These are phyloP conservation scores for Kondoa malvinella DNA, from an alignment of 768 basidiomycete genomes.

Conservation along the genomic window DNA sequence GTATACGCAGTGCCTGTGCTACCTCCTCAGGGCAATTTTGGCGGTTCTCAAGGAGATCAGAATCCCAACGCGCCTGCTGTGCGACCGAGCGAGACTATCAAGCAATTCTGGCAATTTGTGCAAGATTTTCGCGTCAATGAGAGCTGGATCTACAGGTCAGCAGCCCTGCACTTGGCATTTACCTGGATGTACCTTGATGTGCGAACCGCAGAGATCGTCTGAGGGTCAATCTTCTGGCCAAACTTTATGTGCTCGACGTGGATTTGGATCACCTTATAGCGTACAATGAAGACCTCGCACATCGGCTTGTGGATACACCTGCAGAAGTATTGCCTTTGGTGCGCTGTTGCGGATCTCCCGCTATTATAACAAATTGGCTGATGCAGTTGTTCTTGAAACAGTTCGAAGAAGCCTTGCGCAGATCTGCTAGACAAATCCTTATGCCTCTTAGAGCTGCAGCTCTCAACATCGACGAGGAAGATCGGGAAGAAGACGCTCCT, in stretches of 20 bases:
- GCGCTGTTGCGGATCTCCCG: constrained; percentile 23
- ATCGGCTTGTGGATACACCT: constrained; percentile 73
- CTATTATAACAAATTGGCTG: neutral
- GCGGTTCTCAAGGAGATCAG: constrained; percentile 2
- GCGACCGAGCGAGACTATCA: constrained; percentile 17
- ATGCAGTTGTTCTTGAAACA: constrained; percentile 30
- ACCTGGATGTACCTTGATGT: neutral
- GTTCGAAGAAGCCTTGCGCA: constrained; percentile 84
- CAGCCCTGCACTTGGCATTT: neutral
- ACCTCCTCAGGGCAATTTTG: neutral
- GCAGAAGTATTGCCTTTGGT: constrained; percentile 78
- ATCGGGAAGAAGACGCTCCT: neutral
- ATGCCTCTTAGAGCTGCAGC: constrained; percentile 12
- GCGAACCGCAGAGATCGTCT: constrained; percentile 78
- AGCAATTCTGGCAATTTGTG: constrained; percentile 47
- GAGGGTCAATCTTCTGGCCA: constrained; percentile 70
- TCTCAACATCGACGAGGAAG: constrained; percentile 9
- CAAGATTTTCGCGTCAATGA: constrained; percentile 72
- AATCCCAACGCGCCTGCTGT: neutral
- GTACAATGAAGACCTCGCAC: constrained; percentile 86
- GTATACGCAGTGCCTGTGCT: constrained; percentile 17
- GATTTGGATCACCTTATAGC: constrained; percentile 51
- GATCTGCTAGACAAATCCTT: constrained; percentile 27
- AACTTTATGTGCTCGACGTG: constrained; percentile 71
- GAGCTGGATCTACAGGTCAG: constrained; percentile 78